These are phyloP conservation scores for Discostella pseudostelligera DNA, from an alignment of 108 stramenopile genomes.

Conservation along the genomic window DNA sequence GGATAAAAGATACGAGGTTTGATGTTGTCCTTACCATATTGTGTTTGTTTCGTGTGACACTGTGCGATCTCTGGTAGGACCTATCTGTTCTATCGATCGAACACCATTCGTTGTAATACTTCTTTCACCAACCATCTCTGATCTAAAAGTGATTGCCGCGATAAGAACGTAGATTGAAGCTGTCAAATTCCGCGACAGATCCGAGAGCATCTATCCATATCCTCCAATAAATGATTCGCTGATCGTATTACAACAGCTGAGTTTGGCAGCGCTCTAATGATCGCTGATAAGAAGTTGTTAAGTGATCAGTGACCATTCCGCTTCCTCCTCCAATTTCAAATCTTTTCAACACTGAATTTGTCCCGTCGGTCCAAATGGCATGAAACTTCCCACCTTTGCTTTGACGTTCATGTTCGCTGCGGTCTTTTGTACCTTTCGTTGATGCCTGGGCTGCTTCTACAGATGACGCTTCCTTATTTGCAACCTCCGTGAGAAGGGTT, in stretches of 20 bases:
- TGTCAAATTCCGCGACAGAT: too few relatives aligned
- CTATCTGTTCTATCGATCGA: too few relatives aligned
- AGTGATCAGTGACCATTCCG: constrained; percentile 63
- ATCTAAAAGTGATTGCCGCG: too few relatives aligned
- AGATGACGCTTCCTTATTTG: not conserved
- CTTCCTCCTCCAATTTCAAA: constrained; percentile 65
- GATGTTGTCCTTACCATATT: too few relatives aligned
- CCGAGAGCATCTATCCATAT: too few relatives aligned
- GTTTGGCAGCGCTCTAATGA: not conserved
- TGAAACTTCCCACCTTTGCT: not conserved
- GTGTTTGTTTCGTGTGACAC: too few relatives aligned
- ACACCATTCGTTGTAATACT: too few relatives aligned
- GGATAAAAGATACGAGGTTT: not conserved
- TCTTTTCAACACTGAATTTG: constrained; percentile 43
- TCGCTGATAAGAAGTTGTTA: constrained; percentile 52
- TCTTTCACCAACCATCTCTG: too few relatives aligned
- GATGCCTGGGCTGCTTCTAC: not conserved
- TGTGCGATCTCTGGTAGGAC: too few relatives aligned
- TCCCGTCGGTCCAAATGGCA: constrained; percentile 58
- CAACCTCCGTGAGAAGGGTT: constrained; percentile 1
- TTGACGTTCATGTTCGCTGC: not conserved
- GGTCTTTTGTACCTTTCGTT: constrained; percentile 2
- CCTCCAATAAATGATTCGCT: too few relatives aligned
- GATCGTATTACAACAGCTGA: too few relatives aligned
- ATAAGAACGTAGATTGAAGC: too few relatives aligned